Conservation (phyloP, 495 filamentous ascomycete genomes). For the Aspergillus leporis region DNA sequence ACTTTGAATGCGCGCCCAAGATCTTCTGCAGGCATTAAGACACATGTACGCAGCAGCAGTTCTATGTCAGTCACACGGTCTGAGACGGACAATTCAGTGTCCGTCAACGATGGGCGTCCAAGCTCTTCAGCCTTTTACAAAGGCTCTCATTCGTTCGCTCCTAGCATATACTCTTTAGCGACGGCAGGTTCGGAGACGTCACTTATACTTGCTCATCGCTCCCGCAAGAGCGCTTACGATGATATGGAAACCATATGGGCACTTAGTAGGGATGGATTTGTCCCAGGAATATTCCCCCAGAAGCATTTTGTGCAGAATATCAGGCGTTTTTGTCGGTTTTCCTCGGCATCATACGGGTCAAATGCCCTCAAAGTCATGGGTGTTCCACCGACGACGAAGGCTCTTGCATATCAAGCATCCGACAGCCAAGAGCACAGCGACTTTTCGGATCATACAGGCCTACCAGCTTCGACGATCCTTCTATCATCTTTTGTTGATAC, state of each 20-base stretch:
- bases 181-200: slow-evolving; percentile 66
- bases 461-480: slow-evolving; percentile 67
- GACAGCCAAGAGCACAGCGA: slow-evolving; percentile 66
- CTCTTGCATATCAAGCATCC: slow-evolving; percentile 35
- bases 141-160: slow-evolving; percentile 40
- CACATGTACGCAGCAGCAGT: slow-evolving; percentile 51
- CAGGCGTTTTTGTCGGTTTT: slow-evolving; percentile 72
- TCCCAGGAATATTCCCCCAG: slow-evolving; percentile 66
- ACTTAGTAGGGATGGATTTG: slow-evolving; percentile 55
- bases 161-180: slow-evolving; percentile 71
- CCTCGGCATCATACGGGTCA: slow-evolving; percentile 74
- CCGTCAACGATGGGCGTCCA: slow-evolving; percentile 33
- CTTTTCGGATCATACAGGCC: slow-evolving; percentile 69
- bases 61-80: slow-evolving; percentile 48
- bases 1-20: slow-evolving; percentile 51
- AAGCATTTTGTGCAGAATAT: slow-evolving; percentile 71
- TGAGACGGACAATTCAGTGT: slow-evolving; percentile 43
- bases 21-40: slow-evolving; percentile 46
- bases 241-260: slow-evolving; percentile 55
- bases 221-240: slow-evolving; percentile 54
- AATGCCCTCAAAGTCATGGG: slow-evolving; percentile 72
- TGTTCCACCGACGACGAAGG: slow-evolving; percentile 51
- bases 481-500: slow-evolving; percentile 76
- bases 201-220: slow-evolving; percentile 57
- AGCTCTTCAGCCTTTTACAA: slow-evolving; percentile 32